Base-by-base conservation (phyloP, 495 filamentous ascomycete species). In the Neurospora sp. region DNA sequence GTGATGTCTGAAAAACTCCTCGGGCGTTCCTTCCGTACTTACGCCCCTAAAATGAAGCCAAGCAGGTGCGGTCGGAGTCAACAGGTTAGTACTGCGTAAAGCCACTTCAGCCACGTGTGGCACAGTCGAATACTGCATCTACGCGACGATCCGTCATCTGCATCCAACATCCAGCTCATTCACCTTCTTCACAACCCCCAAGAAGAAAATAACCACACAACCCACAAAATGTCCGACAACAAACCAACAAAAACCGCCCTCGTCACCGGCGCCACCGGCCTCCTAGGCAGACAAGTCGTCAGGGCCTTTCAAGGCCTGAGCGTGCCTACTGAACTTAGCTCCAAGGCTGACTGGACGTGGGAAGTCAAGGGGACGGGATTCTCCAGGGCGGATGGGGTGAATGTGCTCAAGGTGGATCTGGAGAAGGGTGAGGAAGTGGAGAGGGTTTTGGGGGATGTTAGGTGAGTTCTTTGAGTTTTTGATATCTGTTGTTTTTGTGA, bases 201-300 rank as follows among this genome's bases (percentile, higher is more conserved):
- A 37, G 35, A 37, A 8, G 14, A 3, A 61, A 31, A 35, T 16
- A 8, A 8, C 7, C 53, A 35, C 20, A 65, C 40, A 40, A 31
- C 39, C 70, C 39, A 69, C 39, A 69, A 72, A 59, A 69, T 27
- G 70, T 45, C 16, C 41, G 38, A 16, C 40, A 74, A 42, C 48
- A 68, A 40, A n/a, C 37, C 2, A 70, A 41, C 31, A 80, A 82
- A 80, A 68, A 90, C 86, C 42, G 93, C 86, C 44, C 85, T 98
- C 27, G 83, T 98, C 68, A 98, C 94, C 37, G 94, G 94, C 42
- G 94, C 92, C 53, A 95, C 88, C 44, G 94, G 94, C 61, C 85
- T 96, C 3, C 86, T 98, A 8, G 94, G 94, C 40, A 88, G 94
- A 20, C 89, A 96, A 80, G 90, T 94, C 17, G 86, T 91, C 74